Conservation (phyloP, 768 basidiomycete species). For the Boletus sensibilis region DNA sequence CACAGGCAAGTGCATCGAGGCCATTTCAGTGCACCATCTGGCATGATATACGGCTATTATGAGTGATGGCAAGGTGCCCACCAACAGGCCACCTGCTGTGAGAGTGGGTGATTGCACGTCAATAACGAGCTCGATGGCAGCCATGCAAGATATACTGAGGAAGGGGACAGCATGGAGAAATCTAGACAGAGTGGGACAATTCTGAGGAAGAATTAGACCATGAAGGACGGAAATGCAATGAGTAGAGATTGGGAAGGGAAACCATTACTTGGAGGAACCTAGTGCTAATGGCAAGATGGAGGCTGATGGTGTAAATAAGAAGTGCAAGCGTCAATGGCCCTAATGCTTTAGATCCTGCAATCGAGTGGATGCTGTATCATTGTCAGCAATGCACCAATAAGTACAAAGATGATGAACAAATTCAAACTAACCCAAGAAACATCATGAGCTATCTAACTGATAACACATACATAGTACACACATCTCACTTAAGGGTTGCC, state of each 20-base stretch:
- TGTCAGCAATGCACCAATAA: neutral
- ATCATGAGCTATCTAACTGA: neutral
- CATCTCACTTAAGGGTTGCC: neutral
- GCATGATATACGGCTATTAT: no score
- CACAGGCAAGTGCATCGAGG: no score
- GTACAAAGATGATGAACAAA: neutral
- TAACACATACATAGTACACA: neutral
- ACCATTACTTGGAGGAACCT: constrained; percentile 8
- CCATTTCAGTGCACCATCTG: no score
- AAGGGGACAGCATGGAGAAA: constrained; percentile 13
- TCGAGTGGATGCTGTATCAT: neutral
- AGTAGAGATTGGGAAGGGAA: neutral
- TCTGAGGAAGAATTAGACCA: neutral
- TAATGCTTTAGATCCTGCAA: neutral
- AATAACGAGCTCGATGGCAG: constrained; percentile 6
- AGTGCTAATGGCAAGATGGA: no score
- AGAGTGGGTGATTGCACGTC: constrained; percentile 7
- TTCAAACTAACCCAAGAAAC: neutral
- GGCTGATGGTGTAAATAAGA: no score
- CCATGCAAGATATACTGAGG: constrained; percentile 12
- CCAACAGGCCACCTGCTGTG: constrained; percentile 1
- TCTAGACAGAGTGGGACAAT: neutral
- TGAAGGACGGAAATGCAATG: no score
- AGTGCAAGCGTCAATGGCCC: no score
- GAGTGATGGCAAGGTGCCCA: constrained; percentile 4